These are phyloP conservation scores for Aspergillus luchuensis DNA, from an alignment of 2,329 filamentous ascomycete species.

Conservation along the genomic window DNA sequence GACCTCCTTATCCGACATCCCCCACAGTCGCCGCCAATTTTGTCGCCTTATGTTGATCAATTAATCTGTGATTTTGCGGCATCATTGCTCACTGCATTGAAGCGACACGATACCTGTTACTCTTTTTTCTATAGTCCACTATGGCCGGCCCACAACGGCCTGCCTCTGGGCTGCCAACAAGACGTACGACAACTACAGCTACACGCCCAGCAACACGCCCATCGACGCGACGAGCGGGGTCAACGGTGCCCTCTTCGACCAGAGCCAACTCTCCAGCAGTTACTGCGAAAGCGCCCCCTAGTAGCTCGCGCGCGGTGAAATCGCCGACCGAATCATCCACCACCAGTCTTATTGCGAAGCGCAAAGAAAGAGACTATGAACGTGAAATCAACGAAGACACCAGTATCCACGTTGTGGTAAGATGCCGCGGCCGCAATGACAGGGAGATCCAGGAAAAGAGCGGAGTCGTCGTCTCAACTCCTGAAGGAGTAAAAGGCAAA, in stretches of 20 bases:
- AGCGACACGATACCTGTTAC: neutral
- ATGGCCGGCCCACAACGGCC: slow-evolving; percentile 61
- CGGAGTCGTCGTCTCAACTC: slow-evolving; percentile 80
- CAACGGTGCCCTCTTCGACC: slow-evolving; percentile 46
- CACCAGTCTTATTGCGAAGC: slow-evolving; percentile 64
- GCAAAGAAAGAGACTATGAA: slow-evolving; percentile 85
- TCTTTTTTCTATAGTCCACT: slow-evolving; percentile 12
- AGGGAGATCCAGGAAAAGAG: slow-evolving; percentile 94
- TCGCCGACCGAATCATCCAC: slow-evolving; percentile 48
- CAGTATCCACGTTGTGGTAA: slow-evolving; percentile 96
- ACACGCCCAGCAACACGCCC: slow-evolving; percentile 54
- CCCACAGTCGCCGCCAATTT: slow-evolving; percentile 7
- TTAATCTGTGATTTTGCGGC: neutral
- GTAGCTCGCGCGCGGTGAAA: slow-evolving; percentile 39
- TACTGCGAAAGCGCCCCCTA: slow-evolving; percentile 62
- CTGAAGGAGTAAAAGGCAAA: slow-evolving; percentile 81
- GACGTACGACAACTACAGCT: slow-evolving; percentile 41
- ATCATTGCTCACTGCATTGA: neutral
- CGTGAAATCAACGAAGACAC: slow-evolving; percentile 74
- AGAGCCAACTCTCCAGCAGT: slow-evolving; percentile 69
- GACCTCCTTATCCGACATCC: neutral
- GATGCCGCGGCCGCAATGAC: slow-evolving; percentile 89
- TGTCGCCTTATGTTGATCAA: neutral
- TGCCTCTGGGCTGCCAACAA: slow-evolving; percentile 50
- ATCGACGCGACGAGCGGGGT: slow-evolving; percentile 55